A percentile compares a stretch with the other conserved stretches of the same genome.
phyloP scores from a whole-genome alignment of 202 grass and related monocot genomes.

The Panicum virgatum region DNA sequence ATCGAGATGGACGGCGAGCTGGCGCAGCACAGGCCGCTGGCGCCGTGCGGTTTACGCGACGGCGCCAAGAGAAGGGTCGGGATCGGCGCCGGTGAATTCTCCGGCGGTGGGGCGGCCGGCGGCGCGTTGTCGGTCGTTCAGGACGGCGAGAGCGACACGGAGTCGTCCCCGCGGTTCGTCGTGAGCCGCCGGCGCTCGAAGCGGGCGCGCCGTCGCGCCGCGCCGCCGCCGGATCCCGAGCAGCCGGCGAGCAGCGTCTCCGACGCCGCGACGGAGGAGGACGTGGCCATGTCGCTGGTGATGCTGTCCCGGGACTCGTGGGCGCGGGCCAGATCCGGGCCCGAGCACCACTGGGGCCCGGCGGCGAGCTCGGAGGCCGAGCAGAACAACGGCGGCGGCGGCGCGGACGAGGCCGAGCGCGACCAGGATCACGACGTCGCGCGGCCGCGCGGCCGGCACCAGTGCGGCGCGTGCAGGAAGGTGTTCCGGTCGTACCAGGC shows the following conservation, averaged over 20 bases:
- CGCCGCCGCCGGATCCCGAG: slow-evolving; percentile 41
- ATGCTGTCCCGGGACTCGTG: slow-evolving; percentile 92
- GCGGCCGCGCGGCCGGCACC: slow-evolving; percentile 36
- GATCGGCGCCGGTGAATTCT: slow-evolving; percentile 49
- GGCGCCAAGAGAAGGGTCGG: slow-evolving; percentile 57
- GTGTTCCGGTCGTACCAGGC: slow-evolving; percentile 86
- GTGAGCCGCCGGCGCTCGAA: slow-evolving; percentile 63
- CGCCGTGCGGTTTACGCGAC: slow-evolving; percentile 52
- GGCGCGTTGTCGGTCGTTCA: slow-evolving; percentile 64
- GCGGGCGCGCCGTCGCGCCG: slow-evolving; percentile 41
- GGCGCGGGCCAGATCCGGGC: slow-evolving; percentile 50
- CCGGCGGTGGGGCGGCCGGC: background rate
- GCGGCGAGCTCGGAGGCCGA: slow-evolving; percentile 39
- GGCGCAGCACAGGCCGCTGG: background rate
- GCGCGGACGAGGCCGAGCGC: slow-evolving; percentile 18
- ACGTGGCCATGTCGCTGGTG: slow-evolving; percentile 78
- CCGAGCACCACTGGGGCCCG: slow-evolving; percentile 8
- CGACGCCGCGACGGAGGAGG: slow-evolving; percentile 66
- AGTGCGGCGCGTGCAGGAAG: slow-evolving; percentile 77
- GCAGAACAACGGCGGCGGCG: slow-evolving; percentile 37
- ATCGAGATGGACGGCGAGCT: slow-evolving; percentile 30
- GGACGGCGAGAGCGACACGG: slow-evolving; percentile 87
- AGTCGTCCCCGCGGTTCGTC: slow-evolving; percentile 58
- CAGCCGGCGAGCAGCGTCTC: slow-evolving; percentile 69
- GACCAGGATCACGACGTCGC: background rate